Evolutionary conservation across 495 filamentous ascomycete species (phyloP).

Genomic region (Lasiosphaeria miniovina): DNA sequence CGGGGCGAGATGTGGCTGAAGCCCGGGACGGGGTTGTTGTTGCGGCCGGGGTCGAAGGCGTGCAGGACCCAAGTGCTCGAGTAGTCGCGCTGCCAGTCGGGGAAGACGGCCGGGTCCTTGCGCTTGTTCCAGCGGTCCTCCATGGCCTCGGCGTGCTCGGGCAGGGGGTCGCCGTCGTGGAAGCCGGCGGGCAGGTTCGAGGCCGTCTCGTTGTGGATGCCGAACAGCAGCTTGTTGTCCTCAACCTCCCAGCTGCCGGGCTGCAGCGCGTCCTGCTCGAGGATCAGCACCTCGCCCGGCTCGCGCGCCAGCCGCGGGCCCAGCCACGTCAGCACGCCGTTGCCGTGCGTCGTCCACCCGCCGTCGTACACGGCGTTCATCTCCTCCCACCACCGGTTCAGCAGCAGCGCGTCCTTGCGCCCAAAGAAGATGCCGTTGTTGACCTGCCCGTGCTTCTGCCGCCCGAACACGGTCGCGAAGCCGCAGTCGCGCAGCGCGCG

Average conservation of each 20-base stretch:
- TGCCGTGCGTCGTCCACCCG: slow-evolving; percentile 20
- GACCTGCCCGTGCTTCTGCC: slow-evolving; percentile 12
- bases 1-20: slow-evolving; percentile 17
- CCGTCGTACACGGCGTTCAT: slow-evolving; percentile 23
- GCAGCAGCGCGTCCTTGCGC: not conserved
- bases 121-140: slow-evolving; percentile 12
- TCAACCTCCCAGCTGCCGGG: slow-evolving; percentile 17
- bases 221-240: slow-evolving; percentile 20
- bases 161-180: slow-evolving; percentile 11
- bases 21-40: slow-evolving; percentile 11
- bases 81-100: slow-evolving; percentile 19
- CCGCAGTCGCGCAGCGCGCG: slow-evolving; percentile 12
- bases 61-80: slow-evolving; percentile 20
- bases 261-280: slow-evolving; percentile 22
- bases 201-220: slow-evolving; percentile 37
- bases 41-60: slow-evolving; percentile 15
- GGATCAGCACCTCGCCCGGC: slow-evolving; percentile 21
- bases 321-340: slow-evolving; percentile 14
- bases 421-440: slow-evolving; percentile 24
- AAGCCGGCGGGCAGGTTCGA: slow-evolving; percentile 10
- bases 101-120: slow-evolving; percentile 12
- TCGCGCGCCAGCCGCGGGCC: slow-evolving; percentile 9
- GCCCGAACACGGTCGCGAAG: slow-evolving; percentile 16
- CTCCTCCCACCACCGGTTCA: slow-evolving; percentile 6
- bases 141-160: not conserved